These are phyloP conservation scores for Haplosporangium sp. DNA, from an alignment of 371 early-diverging fungal genomes.

Conservation along the genomic window DNA sequence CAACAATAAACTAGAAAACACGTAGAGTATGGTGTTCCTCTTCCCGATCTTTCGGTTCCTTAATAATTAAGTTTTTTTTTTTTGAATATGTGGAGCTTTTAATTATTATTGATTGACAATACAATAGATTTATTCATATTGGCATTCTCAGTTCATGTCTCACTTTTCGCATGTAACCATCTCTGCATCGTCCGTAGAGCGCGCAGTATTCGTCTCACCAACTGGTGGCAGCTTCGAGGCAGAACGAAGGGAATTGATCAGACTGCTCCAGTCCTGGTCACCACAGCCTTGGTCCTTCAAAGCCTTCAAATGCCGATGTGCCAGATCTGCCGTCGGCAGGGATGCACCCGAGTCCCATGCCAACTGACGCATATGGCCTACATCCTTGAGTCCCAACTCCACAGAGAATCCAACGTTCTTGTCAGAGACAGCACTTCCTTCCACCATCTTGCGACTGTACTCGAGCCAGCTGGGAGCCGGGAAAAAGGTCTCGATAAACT, in stretches of 20 bases:
- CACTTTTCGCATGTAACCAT: no score
- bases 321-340: slow-evolving; percentile 43
- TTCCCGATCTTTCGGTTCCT: no score
- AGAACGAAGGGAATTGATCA: slow-evolving; percentile 34
- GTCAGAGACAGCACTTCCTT: slow-evolving; percentile 54
- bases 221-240: slow-evolving; percentile 25
- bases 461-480: slow-evolving; percentile 58
- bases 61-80: no score
- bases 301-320: slow-evolving; percentile 27
- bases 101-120: no score
- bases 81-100: no score
- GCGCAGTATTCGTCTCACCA: background rate
- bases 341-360: slow-evolving; percentile 28
- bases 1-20: no score
- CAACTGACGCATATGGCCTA: slow-evolving; percentile 58
- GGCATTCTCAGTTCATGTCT: no score
- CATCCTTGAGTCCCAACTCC: slow-evolving; percentile 67
- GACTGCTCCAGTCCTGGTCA: slow-evolving; percentile 39
- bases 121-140: no score
- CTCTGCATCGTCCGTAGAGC: no score
- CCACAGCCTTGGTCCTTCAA: slow-evolving; percentile 40
- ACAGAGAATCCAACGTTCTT: slow-evolving; percentile 63
- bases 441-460: slow-evolving; percentile 58
- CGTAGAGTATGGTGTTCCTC: no score
- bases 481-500: slow-evolving; percentile 68